phyloP scores from a whole-genome alignment of 2,329 filamentous ascomycete genomes.

The Ciborinia camelliae region DNA sequence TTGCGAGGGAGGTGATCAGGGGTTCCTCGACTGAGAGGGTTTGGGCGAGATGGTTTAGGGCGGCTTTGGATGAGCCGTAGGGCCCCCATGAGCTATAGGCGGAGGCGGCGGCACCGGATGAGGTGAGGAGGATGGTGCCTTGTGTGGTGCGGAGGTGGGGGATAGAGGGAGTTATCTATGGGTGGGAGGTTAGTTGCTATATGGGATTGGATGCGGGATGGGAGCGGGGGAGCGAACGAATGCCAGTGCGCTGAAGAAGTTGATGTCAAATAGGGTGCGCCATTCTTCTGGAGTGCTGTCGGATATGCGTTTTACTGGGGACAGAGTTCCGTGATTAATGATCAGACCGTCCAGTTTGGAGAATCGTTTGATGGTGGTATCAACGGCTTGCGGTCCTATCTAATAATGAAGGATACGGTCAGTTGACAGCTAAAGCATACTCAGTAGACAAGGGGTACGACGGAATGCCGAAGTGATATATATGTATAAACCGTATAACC shows the following conservation, averaged over 20 bases:
- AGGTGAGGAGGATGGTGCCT: constrained; percentile 74
- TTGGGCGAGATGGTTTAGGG: constrained; percentile 71
- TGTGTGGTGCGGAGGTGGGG: constrained; percentile 63
- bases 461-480: background rate
- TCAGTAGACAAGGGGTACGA: too few species aligned
- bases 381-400: constrained; percentile 58
- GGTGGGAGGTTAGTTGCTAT: background rate
- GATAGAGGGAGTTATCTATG: constrained; percentile 60
- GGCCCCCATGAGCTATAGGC: constrained; percentile 72
- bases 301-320: constrained; percentile 68
- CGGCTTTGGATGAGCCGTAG: constrained; percentile 81
- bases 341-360: constrained; percentile 76
- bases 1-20: constrained; percentile 65
- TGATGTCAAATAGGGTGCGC: constrained; percentile 73
- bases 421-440: background rate
- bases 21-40: constrained; percentile 77
- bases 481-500: background rate
- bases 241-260: constrained; percentile 79
- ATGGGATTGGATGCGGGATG: constrained; percentile 16
- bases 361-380: constrained; percentile 64
- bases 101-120: constrained; percentile 69
- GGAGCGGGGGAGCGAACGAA: constrained; percentile 55
- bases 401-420: constrained; percentile 15
- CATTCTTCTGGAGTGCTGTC: constrained; percentile 70
- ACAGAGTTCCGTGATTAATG: constrained; percentile 80